Conservation (phyloP, 306 rosid genomes). For the Albizia julibrissin region DNA sequence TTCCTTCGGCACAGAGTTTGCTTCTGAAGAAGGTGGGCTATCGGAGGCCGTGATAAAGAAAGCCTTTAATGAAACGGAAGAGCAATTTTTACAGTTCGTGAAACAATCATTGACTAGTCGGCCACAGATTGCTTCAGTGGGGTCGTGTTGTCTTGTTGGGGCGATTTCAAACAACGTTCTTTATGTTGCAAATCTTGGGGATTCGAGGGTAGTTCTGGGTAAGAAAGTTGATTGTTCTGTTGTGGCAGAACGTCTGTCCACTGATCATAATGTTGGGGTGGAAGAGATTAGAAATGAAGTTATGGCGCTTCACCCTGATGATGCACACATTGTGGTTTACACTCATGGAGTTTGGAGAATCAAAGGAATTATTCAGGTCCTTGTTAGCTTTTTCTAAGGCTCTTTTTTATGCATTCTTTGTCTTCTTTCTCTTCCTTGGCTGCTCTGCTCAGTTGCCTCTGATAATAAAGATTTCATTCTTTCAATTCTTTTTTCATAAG, state of each 20-base stretch:
- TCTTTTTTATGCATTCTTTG: not conserved
- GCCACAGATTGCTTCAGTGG: constrained; percentile 69
- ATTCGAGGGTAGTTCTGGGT: constrained; percentile 75
- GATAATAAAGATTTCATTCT: not conserved
- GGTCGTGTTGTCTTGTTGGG: constrained; percentile 73
- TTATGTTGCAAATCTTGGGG: constrained; percentile 72
- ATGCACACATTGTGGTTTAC: constrained; percentile 58
- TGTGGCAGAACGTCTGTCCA: constrained; percentile 66
- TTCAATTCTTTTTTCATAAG: not conserved
- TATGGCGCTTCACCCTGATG: constrained; percentile 76
- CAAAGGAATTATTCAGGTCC: constrained; percentile 81
- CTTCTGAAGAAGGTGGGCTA: constrained; percentile 58
- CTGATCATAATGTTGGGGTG: constrained; percentile 67
- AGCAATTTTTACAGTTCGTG: constrained; percentile 56
- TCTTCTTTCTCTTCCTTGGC: not conserved
- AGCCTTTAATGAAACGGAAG: constrained; percentile 63
- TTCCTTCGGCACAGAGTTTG: constrained; percentile 41
- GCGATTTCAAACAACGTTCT: constrained; percentile 53
- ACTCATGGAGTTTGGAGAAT: constrained; percentile 67
- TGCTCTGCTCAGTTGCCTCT: constrained; percentile 3
- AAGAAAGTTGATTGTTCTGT: constrained; percentile 44
- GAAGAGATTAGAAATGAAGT: constrained; percentile 72
- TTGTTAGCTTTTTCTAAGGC: not conserved
- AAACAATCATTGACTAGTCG: constrained; percentile 46
- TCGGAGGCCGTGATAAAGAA: constrained; percentile 68